Evolutionary conservation across 2,329 filamentous ascomycete genomes (phyloP).

Genomic region (Hymenoscyphus fructigenus): DNA sequence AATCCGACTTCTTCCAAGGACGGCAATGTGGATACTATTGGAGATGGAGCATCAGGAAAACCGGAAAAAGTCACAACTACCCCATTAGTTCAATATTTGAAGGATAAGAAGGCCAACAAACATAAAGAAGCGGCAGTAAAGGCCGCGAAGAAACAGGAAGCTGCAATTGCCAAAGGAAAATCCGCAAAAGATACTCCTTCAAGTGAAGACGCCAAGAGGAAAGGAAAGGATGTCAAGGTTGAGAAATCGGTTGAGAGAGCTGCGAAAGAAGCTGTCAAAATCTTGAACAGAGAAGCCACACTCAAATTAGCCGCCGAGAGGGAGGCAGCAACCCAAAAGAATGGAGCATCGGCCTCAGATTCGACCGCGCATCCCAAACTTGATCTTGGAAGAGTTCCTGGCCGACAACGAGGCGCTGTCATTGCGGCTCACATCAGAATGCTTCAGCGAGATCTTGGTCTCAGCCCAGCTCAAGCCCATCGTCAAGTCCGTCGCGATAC

Average conservation of each 20-base stretch:
- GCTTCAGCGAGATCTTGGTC: conserved; percentile 63
- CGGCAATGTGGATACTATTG: conserved; percentile 43
- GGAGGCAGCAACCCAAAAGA: conserved; percentile 18
- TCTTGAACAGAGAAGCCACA: conserved; percentile 59
- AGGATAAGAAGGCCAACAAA: conserved; percentile 85
- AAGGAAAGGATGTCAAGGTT: conserved; percentile 60
- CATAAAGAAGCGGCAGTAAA: conserved; percentile 55
- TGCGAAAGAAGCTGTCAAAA: conserved; percentile 61
- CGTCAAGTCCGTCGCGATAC: conserved; percentile 57
- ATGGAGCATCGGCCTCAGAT: conserved; percentile 37
- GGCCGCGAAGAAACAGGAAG: conserved; percentile 50
- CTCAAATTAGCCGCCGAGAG: conserved; percentile 41
- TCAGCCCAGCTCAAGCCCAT: conserved; percentile 62
- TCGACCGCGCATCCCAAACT: conserved; percentile 46
- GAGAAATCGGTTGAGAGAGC: conserved; percentile 64
- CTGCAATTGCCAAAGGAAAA: conserved; percentile 52
- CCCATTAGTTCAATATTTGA: conserved; percentile 83
- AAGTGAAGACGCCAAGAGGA: conserved; percentile 51
- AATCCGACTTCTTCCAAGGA: conserved; percentile 58
- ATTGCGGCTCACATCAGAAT: conserved; percentile 64
- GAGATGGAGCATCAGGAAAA: conserved; percentile 25
- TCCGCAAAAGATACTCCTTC: conserved; percentile 48
- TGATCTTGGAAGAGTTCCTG: conserved; percentile 47
- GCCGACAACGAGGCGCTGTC: conserved; percentile 39
- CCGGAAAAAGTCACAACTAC: conserved; percentile 72